Base-by-base conservation (phyloP, 805 yeast species). In the Blastobotrys attinorum region DNA sequence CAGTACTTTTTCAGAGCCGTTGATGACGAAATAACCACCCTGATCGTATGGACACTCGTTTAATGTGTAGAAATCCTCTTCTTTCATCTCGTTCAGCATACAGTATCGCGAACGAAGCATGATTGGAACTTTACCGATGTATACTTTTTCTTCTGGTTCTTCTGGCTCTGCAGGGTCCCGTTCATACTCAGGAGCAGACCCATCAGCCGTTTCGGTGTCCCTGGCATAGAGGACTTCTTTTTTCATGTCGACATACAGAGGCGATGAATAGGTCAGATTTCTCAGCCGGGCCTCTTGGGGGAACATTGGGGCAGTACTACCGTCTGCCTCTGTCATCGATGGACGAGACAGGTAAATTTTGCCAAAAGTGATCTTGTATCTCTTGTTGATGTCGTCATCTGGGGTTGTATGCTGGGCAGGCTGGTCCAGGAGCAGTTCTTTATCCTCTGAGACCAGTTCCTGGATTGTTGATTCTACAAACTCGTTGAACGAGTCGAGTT, bases 31-130 rank as follows among this genome's bases (percentile, higher is more conserved):
- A 66, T 92, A 92, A 50, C 99, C 99, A 65, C 99, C 99, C 94
- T 92, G 95, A 73, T 92, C 99, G 66, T 86, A 92, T 25, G 98
- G 98, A 69, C 99, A 92, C 68, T 92, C 99, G 66, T 92, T 89
- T 61, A 92, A 76, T 57, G 88, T 95, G 67, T 89, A 92, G 58
- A 89, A 77, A 66, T 92, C 98, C 54, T 85, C 87, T 56, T 92
- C 97, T 6, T 86, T 79, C 54, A 92, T 75, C 48, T 85, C 95
- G 59, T 87, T 77, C 57, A 92, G 75, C 70, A 89, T 79, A 77
- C 99, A 92, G 61, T 87, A 92, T 70, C 87, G 90, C 44, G 97
- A 90, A 58, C 96, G 77, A 56, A 92, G 75, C 99, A 92, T 92
- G 64, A 92, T 88, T 41, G 99, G 99, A 48, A 92, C 95, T 64